Evolutionary conservation across 1,139 yeast species (phyloP), one percentile per base, ranked within the genome.

Genomic region (Geotrichum candidum): DNA sequence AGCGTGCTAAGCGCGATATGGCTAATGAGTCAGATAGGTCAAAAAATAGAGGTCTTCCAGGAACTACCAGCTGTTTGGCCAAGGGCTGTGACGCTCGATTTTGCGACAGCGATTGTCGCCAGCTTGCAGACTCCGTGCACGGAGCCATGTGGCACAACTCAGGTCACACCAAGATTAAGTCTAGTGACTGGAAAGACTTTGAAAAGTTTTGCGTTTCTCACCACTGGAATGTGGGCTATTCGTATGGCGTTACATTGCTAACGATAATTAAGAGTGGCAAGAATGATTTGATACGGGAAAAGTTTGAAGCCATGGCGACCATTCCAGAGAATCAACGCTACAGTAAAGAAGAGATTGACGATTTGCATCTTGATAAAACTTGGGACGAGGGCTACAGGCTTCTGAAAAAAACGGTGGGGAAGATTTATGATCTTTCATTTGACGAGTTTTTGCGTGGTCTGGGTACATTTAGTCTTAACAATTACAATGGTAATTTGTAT

Each of bases 391-490:
- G 89, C 0, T 83, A 76, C 69, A 75, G 75, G 13, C 72, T 80
- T 58, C 83, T 88, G 63, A 72, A 76, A 33, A 72, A 74, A 1
- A 83, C 84, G 1, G 85, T 87, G 67, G 84, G 85, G 1, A 64
- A 65, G 4, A 64, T 69, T 6, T 69, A 76, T 58, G 72, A 73
- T 3, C 66, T 87, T 22, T 71, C 79, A 23, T 84, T 81, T 66
- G 83, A 83, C 46, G 85, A 83, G 64, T 89, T 80, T 69, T 73
- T 88, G 73, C 75, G 74, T 66, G 83, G 84, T 75, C 74, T 88
- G 69, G 96, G 96, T 0, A 82, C 86, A 59, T 87, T 85, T 70
- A 87, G 87, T 71, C 82, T 89, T 68, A 89, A 89, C 73, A 87
- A 88, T 67, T 77, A 86, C 61, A 87, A 86, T 46, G 61, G 53